Evolutionary conservation across 2,329 filamentous ascomycete genomes (phyloP), one percentile per base, ranked within the genome.

Genomic region (Penicillium sp.): DNA sequence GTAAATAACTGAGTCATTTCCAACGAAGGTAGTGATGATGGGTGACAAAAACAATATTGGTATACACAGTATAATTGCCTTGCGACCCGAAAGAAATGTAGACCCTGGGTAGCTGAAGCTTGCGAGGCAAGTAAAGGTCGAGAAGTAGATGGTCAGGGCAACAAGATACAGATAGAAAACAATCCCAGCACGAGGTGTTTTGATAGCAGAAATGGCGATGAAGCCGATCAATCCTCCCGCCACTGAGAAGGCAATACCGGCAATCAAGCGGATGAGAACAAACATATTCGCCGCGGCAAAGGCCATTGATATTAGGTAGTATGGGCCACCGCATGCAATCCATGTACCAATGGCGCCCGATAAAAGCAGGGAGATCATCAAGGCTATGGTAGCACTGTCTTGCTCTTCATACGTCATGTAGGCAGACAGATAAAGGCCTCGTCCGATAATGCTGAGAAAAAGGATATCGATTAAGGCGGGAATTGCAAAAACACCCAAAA

Each of bases 241-340:
- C 43, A 83, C 66, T 3, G 77, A 78, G 54, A 81, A 77, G 3
- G 79, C 77, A 42, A 81, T 71, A 27, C 80, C 79, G n/a, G 77
- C 78, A 53, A 81, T 74, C n/a, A 81, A 64, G 15, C 80, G 73
- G n/a, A 78, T 81, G 22, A 82, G 70, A 11, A 82, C 76, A 55
- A 82, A 82, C 78, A 82, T 81, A 57, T 81, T 82, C 45, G 80
- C 79, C 1, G 79, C 80, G 1, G 79, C 78, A 58, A 82, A 83
- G 2, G 81, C 80, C 79, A 82, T 81, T 0, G 78, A 81, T 40
- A 79, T 75, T 6, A 86, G 77, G 59, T 87, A 87, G 67, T 85
- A 87, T 29, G 82, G 83, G 2, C 84, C 85, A 26, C 82, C 82
- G 53, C 82, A 84, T 6, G 82, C 82, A 40, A 86, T 84, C 83